phyloP scores from a whole-genome alignment of 306 rosid genomes.

The Cyclanthera cordifolia region DNA sequence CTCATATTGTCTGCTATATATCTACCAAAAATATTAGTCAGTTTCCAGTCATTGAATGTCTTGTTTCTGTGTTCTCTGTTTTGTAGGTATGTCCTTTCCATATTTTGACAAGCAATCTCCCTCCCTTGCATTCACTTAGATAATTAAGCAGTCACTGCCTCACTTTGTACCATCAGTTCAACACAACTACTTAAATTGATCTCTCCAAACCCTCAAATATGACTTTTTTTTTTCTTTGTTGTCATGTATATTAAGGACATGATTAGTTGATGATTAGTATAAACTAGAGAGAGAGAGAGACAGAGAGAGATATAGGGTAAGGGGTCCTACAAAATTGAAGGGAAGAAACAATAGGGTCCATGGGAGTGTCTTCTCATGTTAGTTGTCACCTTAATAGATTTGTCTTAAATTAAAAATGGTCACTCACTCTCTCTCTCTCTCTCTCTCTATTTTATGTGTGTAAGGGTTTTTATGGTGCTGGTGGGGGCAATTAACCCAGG shows the following conservation, averaged over 20 bases:
- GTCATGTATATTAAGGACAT: not conserved
- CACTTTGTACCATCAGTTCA: not conserved
- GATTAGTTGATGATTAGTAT: not conserved
- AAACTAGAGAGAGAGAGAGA: not conserved
- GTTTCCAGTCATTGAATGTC: not conserved
- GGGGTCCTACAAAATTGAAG: slow-evolving; percentile 42
- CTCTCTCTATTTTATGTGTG: not conserved
- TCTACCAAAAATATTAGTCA: not conserved
- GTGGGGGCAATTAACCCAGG: slow-evolving; percentile 49
- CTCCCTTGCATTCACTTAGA: not conserved
- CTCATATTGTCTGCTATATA: not conserved
- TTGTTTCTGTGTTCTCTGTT: not conserved
- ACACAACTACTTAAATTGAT: not conserved
- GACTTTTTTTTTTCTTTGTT: too few relatives aligned
- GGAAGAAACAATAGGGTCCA: slow-evolving; percentile 43
- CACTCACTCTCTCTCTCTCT: slow-evolving; percentile 12
- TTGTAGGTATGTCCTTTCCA: not conserved
- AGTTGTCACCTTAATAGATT: slow-evolving; percentile 40
- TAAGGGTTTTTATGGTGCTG: slow-evolving; percentile 19
- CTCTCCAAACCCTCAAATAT: too few relatives aligned
- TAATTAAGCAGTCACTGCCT: not conserved
- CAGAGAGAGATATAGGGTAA: not conserved
- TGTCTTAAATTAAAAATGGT: slow-evolving; percentile 25
- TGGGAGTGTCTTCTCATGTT: slow-evolving; percentile 54
- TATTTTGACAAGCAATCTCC: slow-evolving; percentile 6